phyloP scores from a whole-genome alignment of 768 basidiomycete genomes.

The Leccinum imitatum region DNA sequence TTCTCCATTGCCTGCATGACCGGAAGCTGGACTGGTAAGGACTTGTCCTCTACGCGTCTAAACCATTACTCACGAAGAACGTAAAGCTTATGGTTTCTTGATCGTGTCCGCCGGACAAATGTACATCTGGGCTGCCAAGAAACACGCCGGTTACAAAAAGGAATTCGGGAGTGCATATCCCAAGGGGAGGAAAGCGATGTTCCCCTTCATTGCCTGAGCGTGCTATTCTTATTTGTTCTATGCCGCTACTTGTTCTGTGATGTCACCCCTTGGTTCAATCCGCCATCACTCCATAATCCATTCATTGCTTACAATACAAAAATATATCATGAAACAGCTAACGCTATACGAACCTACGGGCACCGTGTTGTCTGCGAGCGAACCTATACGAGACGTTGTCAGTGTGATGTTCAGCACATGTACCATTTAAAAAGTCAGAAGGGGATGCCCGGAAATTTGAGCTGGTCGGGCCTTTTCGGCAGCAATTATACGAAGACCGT shows the following conservation, averaged over 20 bases:
- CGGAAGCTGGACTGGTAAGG: slow-evolving; percentile 65
- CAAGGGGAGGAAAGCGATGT: slow-evolving; percentile 67
- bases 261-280: not conserved
- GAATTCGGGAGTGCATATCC: slow-evolving; percentile 90
- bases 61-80: slow-evolving; percentile 2
- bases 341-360: not conserved
- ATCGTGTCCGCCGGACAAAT: slow-evolving; percentile 64
- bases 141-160: slow-evolving; percentile 85
- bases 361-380: not conserved
- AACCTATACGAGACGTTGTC: not conserved
- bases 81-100: slow-evolving; percentile 62
- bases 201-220: slow-evolving; percentile 54
- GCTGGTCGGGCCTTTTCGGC: slow-evolving; percentile 88
- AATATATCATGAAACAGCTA: not conserved
- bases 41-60: not conserved
- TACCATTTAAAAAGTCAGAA: slow-evolving; percentile 44
- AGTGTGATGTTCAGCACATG: not conserved
- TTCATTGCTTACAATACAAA: not conserved
- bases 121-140: slow-evolving; percentile 87
- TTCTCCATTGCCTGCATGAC: slow-evolving; percentile 71
- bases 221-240: not conserved
- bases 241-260: not conserved
- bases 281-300: not conserved
- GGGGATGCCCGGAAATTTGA: slow-evolving; percentile 71
- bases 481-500: slow-evolving; percentile 74